These are phyloP conservation scores for Malus hybrid DNA, from an alignment of 331 rosid species.

Conservation along the genomic window DNA sequence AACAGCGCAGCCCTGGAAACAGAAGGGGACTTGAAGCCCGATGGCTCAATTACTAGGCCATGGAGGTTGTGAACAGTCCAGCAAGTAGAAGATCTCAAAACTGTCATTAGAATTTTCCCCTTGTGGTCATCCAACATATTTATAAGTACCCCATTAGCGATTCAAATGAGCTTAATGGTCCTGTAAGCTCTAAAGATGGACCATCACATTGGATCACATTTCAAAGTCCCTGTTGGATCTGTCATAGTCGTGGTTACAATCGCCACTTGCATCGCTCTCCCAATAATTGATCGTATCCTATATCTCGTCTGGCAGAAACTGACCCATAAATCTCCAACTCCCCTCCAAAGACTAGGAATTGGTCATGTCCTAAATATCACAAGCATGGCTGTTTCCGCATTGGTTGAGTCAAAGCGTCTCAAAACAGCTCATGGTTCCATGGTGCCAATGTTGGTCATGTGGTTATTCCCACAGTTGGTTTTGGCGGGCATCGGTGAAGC, in stretches of 20 bases:
- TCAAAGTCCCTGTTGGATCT: slow-evolving; percentile 44
- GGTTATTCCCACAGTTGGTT: slow-evolving; percentile 56
- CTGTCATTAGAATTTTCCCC: slow-evolving; percentile 31
- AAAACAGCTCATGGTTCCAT: slow-evolving; percentile 13
- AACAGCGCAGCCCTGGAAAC: slow-evolving; percentile 36
- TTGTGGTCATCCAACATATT: slow-evolving; percentile 37
- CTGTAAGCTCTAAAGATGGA: slow-evolving; percentile 59
- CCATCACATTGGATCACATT: slow-evolving; percentile 35
- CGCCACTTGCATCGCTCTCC: slow-evolving; percentile 31
- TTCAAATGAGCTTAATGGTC: slow-evolving; percentile 37
- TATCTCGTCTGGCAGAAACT: slow-evolving; percentile 34
- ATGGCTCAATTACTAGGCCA: slow-evolving; percentile 33
- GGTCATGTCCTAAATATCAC: slow-evolving; percentile 40
- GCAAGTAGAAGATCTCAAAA: slow-evolving; percentile 52
- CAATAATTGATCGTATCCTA: slow-evolving; percentile 33
- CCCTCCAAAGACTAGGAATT: slow-evolving; percentile 41
- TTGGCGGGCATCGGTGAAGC: slow-evolving; percentile 58
- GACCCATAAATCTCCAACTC: slow-evolving; percentile 16
- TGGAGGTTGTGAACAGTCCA: slow-evolving; percentile 52
- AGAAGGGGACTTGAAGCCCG: slow-evolving; percentile 31
- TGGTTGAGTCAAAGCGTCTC: slow-evolving; percentile 54
- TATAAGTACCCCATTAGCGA: slow-evolving; percentile 31
- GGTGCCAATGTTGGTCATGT: slow-evolving; percentile 28
- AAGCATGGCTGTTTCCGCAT: slow-evolving; percentile 33
- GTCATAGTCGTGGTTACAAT: slow-evolving; percentile 16